A percentile compares a stretch with the other conserved stretches of the same genome.
phyloP scores from a whole-genome alignment of 257 asterid species.

The Jacaranda copaia region DNA sequence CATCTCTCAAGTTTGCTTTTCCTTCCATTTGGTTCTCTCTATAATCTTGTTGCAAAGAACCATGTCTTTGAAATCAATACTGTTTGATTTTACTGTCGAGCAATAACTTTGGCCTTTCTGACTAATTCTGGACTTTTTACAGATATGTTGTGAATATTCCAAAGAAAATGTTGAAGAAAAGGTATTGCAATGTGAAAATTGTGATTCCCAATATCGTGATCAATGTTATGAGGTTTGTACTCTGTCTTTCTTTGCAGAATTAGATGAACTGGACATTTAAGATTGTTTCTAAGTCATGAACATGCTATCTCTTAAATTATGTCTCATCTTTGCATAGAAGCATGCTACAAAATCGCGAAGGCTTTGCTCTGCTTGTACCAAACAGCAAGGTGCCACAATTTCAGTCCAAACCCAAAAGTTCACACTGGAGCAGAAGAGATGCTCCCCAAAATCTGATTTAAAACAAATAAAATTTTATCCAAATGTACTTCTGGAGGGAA shows the following conservation, averaged over 20 bases:
- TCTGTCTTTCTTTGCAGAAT: neutral
- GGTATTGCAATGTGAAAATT: slow-evolving; percentile 29
- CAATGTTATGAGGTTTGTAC: slow-evolving; percentile 37
- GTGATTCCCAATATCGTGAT: slow-evolving; percentile 27
- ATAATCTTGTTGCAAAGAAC: neutral
- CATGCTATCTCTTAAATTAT: slow-evolving; percentile 10
- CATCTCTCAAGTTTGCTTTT: slow-evolving; percentile 1
- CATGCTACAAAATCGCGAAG: slow-evolving; percentile 36
- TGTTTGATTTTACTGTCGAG: neutral
- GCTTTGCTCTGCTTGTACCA: slow-evolving; percentile 38
- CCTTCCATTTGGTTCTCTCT: slow-evolving; percentile 3
- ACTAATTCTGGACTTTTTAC: slow-evolving; percentile 32
- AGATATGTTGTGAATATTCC: slow-evolving; percentile 33
- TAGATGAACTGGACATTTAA: neutral
- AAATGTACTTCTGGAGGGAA: slow-evolving; percentile 37
- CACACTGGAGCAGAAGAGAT: slow-evolving; percentile 30
- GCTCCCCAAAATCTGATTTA: neutral
- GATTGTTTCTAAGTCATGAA: slow-evolving; percentile 6
- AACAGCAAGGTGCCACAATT: slow-evolving; percentile 33
- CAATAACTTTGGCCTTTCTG: slow-evolving; percentile 10
- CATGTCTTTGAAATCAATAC: neutral
- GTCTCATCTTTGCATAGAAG: slow-evolving; percentile 41
- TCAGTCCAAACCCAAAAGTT: slow-evolving; percentile 24
- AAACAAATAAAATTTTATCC: slow-evolving; percentile 7
- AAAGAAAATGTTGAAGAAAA: slow-evolving; percentile 28